A percentile compares a stretch with the other conserved stretches of the same genome.
Evolutionary conservation across 2,329 filamentous ascomycete genomes (phyloP).

Genomic region (Mycosphaerella sp.): DNA sequence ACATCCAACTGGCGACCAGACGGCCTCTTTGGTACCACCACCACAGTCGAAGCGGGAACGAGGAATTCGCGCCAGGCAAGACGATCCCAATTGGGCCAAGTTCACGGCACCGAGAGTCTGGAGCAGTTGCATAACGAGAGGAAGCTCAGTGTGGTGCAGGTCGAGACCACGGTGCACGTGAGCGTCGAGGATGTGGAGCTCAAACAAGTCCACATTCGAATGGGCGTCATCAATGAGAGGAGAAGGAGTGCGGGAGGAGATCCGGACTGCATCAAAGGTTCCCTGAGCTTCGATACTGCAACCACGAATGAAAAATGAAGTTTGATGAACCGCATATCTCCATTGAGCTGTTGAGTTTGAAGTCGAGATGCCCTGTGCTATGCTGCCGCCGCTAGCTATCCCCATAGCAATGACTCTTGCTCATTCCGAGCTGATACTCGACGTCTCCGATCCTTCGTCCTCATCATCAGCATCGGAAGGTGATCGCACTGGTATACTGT

Average conservation of each 20-base stretch:
- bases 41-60: conserved; percentile 19
- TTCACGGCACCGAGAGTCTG: not conserved
- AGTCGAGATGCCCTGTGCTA: not conserved
- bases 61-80: conserved; percentile 61
- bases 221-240: not conserved
- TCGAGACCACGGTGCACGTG: conserved; percentile 14
- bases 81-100: not conserved
- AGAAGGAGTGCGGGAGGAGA: not conserved
- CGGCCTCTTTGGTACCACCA: conserved; percentile 23
- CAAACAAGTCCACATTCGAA: not conserved
- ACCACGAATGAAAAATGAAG: not conserved
- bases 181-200: conserved; percentile 7
- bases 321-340: not conserved
- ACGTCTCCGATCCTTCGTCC: conserved; percentile 1
- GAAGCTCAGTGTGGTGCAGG: conserved; percentile 5
- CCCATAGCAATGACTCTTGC: not conserved
- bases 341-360: not conserved
- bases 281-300: not conserved
- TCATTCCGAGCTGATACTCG: not conserved
- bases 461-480: conserved; percentile 20
- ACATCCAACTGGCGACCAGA: conserved; percentile 18
- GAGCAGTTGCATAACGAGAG: conserved; percentile 2
- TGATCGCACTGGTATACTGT: conserved; percentile 1
- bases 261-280: not conserved
- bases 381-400: not conserved